Evolutionary conservation across 805 yeast species (phyloP), one percentile per base, ranked within the genome.

Genomic region (Nakazawaea populi): DNA sequence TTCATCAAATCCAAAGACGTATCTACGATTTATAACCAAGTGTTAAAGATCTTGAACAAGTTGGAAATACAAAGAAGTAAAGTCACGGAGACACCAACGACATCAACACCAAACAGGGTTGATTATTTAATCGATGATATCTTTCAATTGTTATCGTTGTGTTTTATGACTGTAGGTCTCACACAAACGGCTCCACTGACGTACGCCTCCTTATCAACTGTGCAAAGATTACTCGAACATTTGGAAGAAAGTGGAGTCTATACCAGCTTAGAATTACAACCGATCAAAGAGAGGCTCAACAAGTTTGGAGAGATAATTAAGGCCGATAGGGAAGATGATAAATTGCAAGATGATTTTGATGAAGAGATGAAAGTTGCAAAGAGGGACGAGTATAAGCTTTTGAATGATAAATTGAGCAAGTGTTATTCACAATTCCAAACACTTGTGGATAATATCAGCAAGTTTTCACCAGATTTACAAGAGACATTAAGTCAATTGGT

Each of bases 121-220:
- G 97, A 91, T 61, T 72, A 80, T 8, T 75, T 87, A 9, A 73
- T 89, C 42, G 97, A 91, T 65, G 97, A 91, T 60, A 88, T 87
- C 27, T 89, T 92, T 75, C 97, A 92, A 66, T 70, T 94, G 45
- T 70, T 92, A 43, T 86, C 96, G 11, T 74, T 94, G 47, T 86
- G 94, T 57, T 89, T 91, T 66, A 80, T 92, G 61, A 89, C 98
- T 2, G 94, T 95, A 53, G 99, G 99, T 3, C 73, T 89, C 58
- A 86, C 87, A 44, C 85, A 89, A 58, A 79, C 89, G 36, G 96
- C 97, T 1, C 96, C 98, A 1, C 96, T 97, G 4, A 88, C 96
- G 1, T 94, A 87, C 68, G 92, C 96, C 5, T 87, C 96, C 3
- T 70, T 92, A 41, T 76, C 90, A 41, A 89, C 98, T 0, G 96